Percentiles rank a stretch among this genome's conserved stretches.
Evolutionary conservation across 2,329 filamentous ascomycete species (phyloP).

Genomic region (Graphilbum fragrans): DNA sequence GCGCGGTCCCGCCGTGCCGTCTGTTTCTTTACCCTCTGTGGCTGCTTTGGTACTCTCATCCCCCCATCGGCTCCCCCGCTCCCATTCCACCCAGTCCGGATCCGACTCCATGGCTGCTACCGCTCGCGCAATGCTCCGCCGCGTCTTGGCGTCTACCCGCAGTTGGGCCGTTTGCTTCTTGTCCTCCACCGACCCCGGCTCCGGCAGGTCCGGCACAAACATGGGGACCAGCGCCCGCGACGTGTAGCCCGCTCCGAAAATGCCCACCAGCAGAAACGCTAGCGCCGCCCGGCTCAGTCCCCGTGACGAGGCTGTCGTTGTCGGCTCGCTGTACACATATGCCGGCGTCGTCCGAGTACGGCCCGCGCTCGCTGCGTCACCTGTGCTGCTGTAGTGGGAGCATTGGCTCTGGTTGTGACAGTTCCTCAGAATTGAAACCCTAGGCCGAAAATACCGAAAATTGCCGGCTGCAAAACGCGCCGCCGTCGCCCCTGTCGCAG

Average conservation of each 20-base stretch:
- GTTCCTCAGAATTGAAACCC: too few species aligned
- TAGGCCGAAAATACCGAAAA: too few species aligned
- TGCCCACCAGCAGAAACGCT: neutral
- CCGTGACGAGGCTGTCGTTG: too few species aligned
- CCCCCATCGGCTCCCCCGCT: conserved; percentile 3
- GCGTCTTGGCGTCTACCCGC: neutral
- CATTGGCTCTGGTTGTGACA: too few species aligned
- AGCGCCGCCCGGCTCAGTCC: neutral
- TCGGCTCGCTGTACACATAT: too few species aligned
- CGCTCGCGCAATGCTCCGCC: conserved; percentile 1
- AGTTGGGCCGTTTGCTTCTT: neutral
- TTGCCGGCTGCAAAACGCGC: too few species aligned
- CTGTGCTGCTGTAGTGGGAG: too few species aligned
- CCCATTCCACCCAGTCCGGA: conserved; percentile 10
- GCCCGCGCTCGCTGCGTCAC: too few species aligned
- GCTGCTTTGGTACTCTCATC: neutral
- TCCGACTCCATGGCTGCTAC: conserved; percentile 7
- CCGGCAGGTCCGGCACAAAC: neutral
- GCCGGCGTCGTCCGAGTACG: too few species aligned
- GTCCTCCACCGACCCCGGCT: conserved; percentile 6
- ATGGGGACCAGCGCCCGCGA: neutral
- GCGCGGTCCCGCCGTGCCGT: neutral
- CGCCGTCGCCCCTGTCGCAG: too few species aligned
- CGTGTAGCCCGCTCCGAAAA: neutral
- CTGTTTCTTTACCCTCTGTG: neutral